Conservation (phyloP, 2,329 filamentous ascomycete genomes). For the Cyanodermella asteris region DNA sequence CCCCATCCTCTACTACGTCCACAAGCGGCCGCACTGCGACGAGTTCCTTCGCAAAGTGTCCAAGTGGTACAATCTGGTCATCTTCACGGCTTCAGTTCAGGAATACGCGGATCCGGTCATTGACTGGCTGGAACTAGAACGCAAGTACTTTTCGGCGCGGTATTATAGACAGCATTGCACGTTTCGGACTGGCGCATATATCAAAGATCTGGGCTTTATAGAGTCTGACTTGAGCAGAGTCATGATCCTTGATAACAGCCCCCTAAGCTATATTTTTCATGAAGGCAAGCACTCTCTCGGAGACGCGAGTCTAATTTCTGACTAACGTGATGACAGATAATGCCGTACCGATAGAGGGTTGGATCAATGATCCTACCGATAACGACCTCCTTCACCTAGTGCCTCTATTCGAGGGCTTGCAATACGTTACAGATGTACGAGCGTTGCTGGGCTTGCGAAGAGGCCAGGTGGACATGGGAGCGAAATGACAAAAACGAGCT, state of each 20-base stretch:
- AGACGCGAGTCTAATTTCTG: conserved; percentile 7
- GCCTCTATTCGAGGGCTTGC: conserved; percentile 76
- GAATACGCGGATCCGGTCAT: conserved; percentile 98
- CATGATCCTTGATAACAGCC: conserved; percentile 97
- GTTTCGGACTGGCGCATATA: conserved; percentile 83
- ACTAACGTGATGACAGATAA: conserved; percentile 46
- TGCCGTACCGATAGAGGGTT: conserved; percentile 95
- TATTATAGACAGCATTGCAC: conserved; percentile 98
- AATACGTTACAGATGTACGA: conserved; percentile 90
- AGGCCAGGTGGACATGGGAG: conserved; percentile 50
- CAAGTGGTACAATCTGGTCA: conserved; percentile 95
- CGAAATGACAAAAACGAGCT: no score
- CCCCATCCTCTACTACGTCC: conserved; percentile 94
- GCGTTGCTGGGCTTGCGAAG: conserved; percentile 72
- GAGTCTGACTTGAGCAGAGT: conserved; percentile 95
- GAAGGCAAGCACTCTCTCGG: conserved; percentile 43
- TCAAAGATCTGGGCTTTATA: conserved; percentile 89
- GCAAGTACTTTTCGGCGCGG: conserved; percentile 82
- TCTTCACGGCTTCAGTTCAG: conserved; percentile 94
- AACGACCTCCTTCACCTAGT: conserved; percentile 85
- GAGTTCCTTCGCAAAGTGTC: conserved; percentile 85
- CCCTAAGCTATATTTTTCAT: conserved; percentile 94
- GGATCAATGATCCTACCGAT: conserved; percentile 97
- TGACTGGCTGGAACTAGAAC: conserved; percentile 91
- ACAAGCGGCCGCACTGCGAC: conserved; percentile 91